Base-by-base conservation (phyloP, 148 eudicot genomes). In the Nepenthes gracilis region DNA sequence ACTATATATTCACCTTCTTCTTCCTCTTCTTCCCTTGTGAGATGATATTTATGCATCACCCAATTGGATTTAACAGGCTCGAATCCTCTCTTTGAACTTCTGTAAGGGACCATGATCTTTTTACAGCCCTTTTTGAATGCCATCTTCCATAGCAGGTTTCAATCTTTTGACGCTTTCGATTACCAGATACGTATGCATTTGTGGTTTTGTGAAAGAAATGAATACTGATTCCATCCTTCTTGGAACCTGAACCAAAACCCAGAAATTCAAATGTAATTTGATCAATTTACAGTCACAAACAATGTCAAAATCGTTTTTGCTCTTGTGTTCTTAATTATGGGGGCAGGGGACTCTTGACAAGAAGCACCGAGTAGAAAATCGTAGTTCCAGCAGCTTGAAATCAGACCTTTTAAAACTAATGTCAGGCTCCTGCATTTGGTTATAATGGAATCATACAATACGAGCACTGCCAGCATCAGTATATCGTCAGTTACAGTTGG, bases 31-130 rank as follows among this genome's bases (percentile, higher is more conserved):
- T 72, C 70, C 2, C 55, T 60, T 8, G 90, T 94, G 66, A 89
- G 66, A 72, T 89, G 96, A 73, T 89, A 89, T 61, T 89, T 93
- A 73, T 89, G 96, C 96, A 85, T 85, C 8, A 81, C 85, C 96
- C 96, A 89, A 55, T 81, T 81, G 8, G 80, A 75, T 50, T 86
- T 89, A 1, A 57, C 72, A 11, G 90, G 80, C 63, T 83, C 83
- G 12, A 75, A 75, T 15, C 87, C 79, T 35, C 67, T 78, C 37
- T 60, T 63, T 33, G 82, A 71, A 72, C 79, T 47, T 57, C 52
- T 68, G 56, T 86, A 83, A 23, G 86, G 90, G 62, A 89, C 93
- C 93, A 88, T 62, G 15, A 85, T 83, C 76, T 88, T 88, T 72
- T 88, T 88, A 59, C 63, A 82, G 3, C 96, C 96, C 70, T 78